Percentiles rank a stretch among this genome's conserved stretches.
phyloP scores from a whole-genome alignment of 2,329 filamentous ascomycete species.

The Purpureocillium lavendulum region DNA sequence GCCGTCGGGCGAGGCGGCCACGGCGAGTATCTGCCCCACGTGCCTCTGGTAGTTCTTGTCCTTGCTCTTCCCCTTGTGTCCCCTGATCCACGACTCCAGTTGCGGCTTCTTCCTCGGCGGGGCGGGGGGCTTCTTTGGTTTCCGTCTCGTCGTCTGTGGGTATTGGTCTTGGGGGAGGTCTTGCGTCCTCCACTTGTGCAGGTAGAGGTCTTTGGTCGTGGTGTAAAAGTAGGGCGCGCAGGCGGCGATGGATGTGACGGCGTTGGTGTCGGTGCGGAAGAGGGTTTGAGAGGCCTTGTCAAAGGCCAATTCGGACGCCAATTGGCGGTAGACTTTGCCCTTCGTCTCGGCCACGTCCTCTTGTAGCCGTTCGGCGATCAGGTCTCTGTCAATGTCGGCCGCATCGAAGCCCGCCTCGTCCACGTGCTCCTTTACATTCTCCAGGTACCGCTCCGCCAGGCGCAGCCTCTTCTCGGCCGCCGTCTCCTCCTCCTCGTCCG shows the following conservation, averaged over 20 bases:
- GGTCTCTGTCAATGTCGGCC: conserved; percentile 82
- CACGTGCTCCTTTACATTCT: conserved; percentile 78
- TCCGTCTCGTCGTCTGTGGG: conserved; percentile 48
- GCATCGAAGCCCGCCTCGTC: conserved; percentile 84
- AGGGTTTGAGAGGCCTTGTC: conserved; percentile 57
- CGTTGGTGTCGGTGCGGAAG: conserved; percentile 70
- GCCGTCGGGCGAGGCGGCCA: conserved; percentile 83
- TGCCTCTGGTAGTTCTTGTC: conserved; percentile 69
- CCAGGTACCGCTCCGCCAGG: conserved; percentile 85
- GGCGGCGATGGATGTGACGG: conserved; percentile 72
- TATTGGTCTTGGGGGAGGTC: conserved; percentile 53
- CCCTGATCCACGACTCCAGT: conserved; percentile 55
- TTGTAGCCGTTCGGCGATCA: conserved; percentile 82
- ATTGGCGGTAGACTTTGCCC: conserved; percentile 75
- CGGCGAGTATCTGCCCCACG: conserved; percentile 67
- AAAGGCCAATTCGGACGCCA: conserved; percentile 68
- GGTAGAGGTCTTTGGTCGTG: conserved; percentile 71
- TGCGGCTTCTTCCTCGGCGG: conserved; percentile 55
- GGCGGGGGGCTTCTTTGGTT: conserved; percentile 48
- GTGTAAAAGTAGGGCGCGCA: conserved; percentile 80
- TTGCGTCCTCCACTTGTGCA: conserved; percentile 87
- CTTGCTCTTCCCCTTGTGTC: conserved; percentile 48
- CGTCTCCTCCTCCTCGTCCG: conserved; percentile 76
- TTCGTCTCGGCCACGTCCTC: conserved; percentile 91
- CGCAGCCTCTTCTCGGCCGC: conserved; percentile 79